Base-by-base conservation (phyloP, 2,329 filamentous ascomycete species). In the Sclerotinia glacialis region DNA sequence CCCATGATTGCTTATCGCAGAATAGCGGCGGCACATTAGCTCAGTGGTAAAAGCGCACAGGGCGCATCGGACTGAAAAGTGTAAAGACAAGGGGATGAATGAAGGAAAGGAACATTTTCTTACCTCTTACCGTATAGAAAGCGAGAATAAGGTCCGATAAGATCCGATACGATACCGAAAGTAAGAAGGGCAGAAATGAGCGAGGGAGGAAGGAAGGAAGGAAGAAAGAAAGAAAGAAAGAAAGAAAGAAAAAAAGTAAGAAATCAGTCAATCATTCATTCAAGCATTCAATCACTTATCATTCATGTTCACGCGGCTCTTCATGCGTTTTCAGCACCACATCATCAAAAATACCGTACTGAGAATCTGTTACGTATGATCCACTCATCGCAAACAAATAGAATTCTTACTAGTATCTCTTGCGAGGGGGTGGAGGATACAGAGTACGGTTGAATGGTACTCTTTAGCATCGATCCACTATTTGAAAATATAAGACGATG, bases 1-100 rank as follows among this genome's bases (percentile, higher is more conserved):
- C 37, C 40, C 61, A 55, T 37, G 49, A 64, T 54, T 55, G 50
- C 49, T 55, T 64, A 64, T 64, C 61, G 61, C 49, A 53, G 47
- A 37, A 31, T 54, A 44, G 60, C 18, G 34, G 47, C 42, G 26
- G 55, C 55, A 59, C 26, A 34, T 46, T 58, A 59, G 42, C 26
- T 31, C 49, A 46, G 16, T 40, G 40, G 40, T 47, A 42, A 55
- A 56, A n/a, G 52, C 42, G 62, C 62, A 64, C 62, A 64, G 28
- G 42, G 62, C 62, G 52, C 42, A 56, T 58, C 52, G 26, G 50
- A 63, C 8, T 26, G 23, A 53, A 53, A 52, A 23, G 34, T 26
- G 46, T 62, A 21, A 37, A 11, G 34, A 37, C 37, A 40, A 11
- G 5, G 40, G 62, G 28, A 26, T 28, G 40, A 64, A 44, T 46